Evolutionary conservation across 345 rosid species (phyloP), one percentile per base, ranked within the genome.

Genomic region (Litchi chinensis): DNA sequence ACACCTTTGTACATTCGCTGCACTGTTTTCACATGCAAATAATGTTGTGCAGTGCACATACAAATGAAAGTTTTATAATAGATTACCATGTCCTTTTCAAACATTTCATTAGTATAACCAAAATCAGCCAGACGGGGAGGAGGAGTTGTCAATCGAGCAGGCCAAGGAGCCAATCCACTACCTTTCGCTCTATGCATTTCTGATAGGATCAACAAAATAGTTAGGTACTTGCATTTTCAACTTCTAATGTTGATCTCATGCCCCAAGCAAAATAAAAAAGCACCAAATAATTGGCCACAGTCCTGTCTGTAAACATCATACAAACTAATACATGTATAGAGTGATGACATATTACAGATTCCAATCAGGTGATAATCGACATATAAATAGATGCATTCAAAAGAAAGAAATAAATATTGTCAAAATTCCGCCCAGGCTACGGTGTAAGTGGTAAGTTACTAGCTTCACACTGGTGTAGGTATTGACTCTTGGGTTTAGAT

Each of bases 101-200:
- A 86, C 86, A 73, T 86, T 66, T 80, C 71, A 62, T 39, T 41
- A 10, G 85, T 67, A 68, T 67, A 86, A 50, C 89, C 86, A 74
- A 83, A 79, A 56, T 83, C 86, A 81, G 82, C 78, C 18, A 83
- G 83, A 11, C 82, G 79, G 40, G 86, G 84, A 71, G 86, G 83
- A 60, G 82, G 74, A 39, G 85, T 60, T 4, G 79, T 82, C 74
- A 81, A 75, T 39, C 85, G 74, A 56, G 89, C 83, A 8, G 89
- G 85, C 89, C 85, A 75, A 74, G 89, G 85, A 52, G 86, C 83
- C 81, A 77, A 77, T 56, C 88, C 88, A 65, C 84, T 81, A 48
- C 81, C 84, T 67, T 69, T 76, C 26, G 67, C 77, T 59, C 8
- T 57, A 63, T 74, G 69, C 19, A 10, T 24, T 11, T 74, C 77